Evolutionary conservation across 192 early-diverging fungal species (phyloP).

Genomic region (Gonapodya sp.): DNA sequence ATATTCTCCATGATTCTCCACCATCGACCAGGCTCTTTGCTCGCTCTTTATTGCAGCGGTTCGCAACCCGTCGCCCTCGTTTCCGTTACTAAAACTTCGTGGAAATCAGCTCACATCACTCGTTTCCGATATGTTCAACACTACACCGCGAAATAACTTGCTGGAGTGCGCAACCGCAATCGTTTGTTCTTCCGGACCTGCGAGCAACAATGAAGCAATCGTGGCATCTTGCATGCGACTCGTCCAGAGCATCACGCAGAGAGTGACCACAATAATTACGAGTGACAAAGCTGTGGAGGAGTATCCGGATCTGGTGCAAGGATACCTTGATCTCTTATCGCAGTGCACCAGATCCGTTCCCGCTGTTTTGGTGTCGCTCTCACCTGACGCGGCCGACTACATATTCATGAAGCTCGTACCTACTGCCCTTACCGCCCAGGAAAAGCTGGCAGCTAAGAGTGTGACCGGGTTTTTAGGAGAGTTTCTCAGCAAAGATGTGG

Average conservation of each 20-base stretch:
- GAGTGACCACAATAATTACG: constrained; percentile 8
- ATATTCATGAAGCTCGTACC: constrained; percentile 17
- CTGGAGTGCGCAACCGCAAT: background rate
- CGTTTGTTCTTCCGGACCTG: background rate
- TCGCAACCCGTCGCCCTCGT: background rate
- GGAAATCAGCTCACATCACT: background rate
- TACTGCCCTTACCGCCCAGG: constrained; percentile 18
- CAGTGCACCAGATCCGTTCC: background rate
- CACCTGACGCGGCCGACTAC: constrained; percentile 11
- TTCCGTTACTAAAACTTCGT: background rate
- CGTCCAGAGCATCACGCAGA: background rate
- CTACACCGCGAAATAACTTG: background rate
- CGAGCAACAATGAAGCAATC: background rate
- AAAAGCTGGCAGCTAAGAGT: constrained; percentile 16
- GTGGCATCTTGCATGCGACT: background rate
- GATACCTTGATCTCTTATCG: constrained; percentile 22
- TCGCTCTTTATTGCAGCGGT: background rate
- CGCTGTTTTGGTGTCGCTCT: constrained; percentile 15
- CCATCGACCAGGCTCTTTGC: background rate
- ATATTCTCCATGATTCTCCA: too few species aligned
- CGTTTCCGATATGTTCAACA: background rate
- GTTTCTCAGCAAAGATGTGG: background rate
- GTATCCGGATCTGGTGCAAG: constrained; percentile 20
- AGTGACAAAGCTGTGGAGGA: constrained; percentile 18
- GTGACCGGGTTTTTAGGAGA: constrained; percentile 21